These are phyloP conservation scores for Elsinoe perseae DNA, from an alignment of 2,329 filamentous ascomycete species.

Conservation along the genomic window DNA sequence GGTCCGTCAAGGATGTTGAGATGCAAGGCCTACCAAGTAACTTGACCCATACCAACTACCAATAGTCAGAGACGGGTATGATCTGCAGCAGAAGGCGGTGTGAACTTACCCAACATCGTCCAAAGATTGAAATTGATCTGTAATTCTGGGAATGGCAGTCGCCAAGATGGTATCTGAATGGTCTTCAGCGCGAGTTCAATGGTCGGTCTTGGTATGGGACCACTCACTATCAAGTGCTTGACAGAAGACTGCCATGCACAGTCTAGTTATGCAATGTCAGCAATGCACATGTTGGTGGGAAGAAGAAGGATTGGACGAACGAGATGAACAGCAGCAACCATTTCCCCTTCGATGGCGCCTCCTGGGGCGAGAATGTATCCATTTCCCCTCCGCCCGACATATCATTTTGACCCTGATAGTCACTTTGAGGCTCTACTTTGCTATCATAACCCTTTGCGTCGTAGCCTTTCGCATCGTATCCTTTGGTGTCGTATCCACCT, in stretches of 20 bases:
- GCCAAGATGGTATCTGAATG: constrained; percentile 35
- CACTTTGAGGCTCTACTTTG: constrained; percentile 8
- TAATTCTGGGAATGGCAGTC: constrained; percentile 43
- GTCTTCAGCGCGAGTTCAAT: not conserved
- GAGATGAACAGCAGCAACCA: constrained; percentile 10
- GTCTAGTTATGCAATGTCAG: constrained; percentile 11
- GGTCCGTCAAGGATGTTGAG: not conserved
- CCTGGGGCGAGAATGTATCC: constrained; percentile 8
- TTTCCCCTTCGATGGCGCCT: constrained; percentile 8
- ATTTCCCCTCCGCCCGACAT: not conserved
- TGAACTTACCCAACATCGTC: constrained; percentile 36
- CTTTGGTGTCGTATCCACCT: constrained; percentile 12
- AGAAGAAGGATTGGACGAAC: not conserved
- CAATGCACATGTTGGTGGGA: not conserved
- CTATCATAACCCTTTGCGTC: constrained; percentile 16
- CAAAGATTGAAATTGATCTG: constrained; percentile 41
- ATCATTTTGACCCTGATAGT: constrained; percentile 15
- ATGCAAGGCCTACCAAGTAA: constrained; percentile 9
- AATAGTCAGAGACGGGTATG: not conserved
- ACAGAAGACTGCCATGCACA: constrained; percentile 13
- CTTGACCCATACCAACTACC: constrained; percentile 24
- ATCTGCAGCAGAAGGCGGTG: not conserved
- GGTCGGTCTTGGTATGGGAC: constrained; percentile 16
- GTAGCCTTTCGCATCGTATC: not conserved
- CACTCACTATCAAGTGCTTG: constrained; percentile 14